Conservation (phyloP, 2,329 filamentous ascomycete species). For the Hypoxylon sp. region DNA sequence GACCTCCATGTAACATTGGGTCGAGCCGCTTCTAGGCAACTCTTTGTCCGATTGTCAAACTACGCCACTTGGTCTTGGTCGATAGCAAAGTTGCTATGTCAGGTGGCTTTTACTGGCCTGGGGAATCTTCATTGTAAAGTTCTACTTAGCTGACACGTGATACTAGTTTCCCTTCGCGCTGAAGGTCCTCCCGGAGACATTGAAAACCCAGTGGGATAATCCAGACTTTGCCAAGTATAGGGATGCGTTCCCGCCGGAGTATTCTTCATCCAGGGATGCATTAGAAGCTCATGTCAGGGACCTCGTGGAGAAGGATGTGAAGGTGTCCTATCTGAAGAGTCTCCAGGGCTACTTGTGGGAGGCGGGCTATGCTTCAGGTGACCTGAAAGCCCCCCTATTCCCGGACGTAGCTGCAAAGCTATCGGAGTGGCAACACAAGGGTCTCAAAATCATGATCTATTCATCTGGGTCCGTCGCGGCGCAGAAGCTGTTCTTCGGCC, state of each 20-base stretch:
- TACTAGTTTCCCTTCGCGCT: conserved; percentile 83
- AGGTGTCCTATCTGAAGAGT: conserved; percentile 82
- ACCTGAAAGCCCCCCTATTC: conserved; percentile 81
- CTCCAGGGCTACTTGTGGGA: conserved; percentile 86
- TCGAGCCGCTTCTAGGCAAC: conserved; percentile 10
- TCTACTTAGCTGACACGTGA: conserved; percentile 37
- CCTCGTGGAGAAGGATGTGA: conserved; percentile 80
- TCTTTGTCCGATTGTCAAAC: conserved; percentile 20
- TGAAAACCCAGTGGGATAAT: conserved; percentile 77
- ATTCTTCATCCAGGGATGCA: conserved; percentile 69
- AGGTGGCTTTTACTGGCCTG: conserved; percentile 16
- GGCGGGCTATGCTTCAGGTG: conserved; percentile 78
- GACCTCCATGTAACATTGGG: conserved; percentile 21
- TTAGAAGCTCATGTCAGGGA: conserved; percentile 78
- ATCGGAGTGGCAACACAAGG: conserved; percentile 69
- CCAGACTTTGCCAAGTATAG: conserved; percentile 76
- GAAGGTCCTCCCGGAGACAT: conserved; percentile 73
- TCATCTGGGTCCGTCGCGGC: conserved; percentile 85
- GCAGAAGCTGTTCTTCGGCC: conserved; percentile 83
- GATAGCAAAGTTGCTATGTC: conserved; percentile 23
- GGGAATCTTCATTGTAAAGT: conserved; percentile 19
- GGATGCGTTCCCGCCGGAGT: conserved; percentile 77
- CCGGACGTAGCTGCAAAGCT: conserved; percentile 78
- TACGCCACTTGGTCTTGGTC: conserved; percentile 22
- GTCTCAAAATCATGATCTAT: conserved; percentile 79